A percentile compares a stretch with the other conserved stretches of the same genome.
These are phyloP conservation scores for Metarhizium anisopliae DNA, from an alignment of 2,329 filamentous ascomycete species.

Conservation along the genomic window DNA sequence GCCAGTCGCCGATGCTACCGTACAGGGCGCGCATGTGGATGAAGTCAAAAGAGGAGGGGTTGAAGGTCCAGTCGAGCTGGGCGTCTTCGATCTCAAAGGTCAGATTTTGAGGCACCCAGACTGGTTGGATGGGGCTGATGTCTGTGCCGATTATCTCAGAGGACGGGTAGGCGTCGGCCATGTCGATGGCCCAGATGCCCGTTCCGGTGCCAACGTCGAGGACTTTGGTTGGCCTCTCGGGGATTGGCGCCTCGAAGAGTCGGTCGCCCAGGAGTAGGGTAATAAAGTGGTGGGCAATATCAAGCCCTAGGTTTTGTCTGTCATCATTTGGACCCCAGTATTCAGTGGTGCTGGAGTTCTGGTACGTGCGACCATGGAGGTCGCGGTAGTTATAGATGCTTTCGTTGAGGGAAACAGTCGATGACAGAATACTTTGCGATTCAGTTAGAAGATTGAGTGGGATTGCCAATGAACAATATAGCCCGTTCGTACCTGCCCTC, in stretches of 20 bases:
- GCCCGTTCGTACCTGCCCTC: neutral
- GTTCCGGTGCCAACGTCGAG: constrained; percentile 48
- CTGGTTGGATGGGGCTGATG: constrained; percentile 47
- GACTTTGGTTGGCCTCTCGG: neutral
- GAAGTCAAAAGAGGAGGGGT: constrained; percentile 39
- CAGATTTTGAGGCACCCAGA: constrained; percentile 29
- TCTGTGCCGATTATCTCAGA: constrained; percentile 41
- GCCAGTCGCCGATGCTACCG: constrained; percentile 48
- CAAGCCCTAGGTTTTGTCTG: constrained; percentile 14
- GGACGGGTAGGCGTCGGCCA: constrained; percentile 32
- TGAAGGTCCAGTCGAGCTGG: constrained; percentile 20
- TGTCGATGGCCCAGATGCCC: constrained; percentile 50
- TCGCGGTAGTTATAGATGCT: constrained; percentile 23
- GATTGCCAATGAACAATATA: too few species aligned
- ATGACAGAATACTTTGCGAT: constrained; percentile 12
- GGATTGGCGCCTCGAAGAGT: constrained; percentile 7
- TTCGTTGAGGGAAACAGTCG: constrained; percentile 22
- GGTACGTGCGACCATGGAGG: constrained; percentile 22
- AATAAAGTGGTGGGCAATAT: constrained; percentile 17
- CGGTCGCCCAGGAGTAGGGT: constrained; percentile 13
- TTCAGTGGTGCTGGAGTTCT: constrained; percentile 18
- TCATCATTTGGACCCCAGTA: constrained; percentile 21
- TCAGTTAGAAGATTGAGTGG: neutral
- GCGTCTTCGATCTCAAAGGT: constrained; percentile 23
- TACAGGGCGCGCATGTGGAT: constrained; percentile 50